Conservation (phyloP, 345 rosid genomes). For the Ailanthus altissimus region DNA sequence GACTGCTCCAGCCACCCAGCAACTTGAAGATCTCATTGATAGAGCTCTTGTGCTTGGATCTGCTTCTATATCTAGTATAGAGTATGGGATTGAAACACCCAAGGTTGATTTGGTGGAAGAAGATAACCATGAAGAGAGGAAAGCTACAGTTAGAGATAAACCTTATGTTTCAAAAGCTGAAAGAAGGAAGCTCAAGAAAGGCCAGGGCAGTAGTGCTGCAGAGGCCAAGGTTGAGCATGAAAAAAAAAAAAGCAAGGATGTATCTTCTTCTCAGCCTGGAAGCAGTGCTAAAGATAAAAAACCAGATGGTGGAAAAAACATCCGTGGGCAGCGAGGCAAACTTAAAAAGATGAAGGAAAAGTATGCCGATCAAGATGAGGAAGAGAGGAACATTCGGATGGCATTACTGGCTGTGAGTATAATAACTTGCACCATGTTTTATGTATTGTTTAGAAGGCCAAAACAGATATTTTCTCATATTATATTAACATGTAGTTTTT, state of each 20-base stretch:
- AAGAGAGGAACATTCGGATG: conserved; percentile 82
- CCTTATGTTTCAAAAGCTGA: conserved; percentile 85
- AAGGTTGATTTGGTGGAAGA: conserved; percentile 43
- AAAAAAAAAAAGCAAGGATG: conserved; percentile 41
- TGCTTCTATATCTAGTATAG: conserved; percentile 45
- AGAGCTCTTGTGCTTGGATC: conserved; percentile 93
- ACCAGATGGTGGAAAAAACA: conserved; percentile 61
- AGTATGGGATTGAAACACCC: conserved; percentile 42
- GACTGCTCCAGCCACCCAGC: conserved; percentile 52
- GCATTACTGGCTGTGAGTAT: conserved; percentile 86
- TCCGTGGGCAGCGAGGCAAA: conserved; percentile 88
- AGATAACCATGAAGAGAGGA: conserved; percentile 46
- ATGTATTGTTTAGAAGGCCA: not conserved
- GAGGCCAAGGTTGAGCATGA: conserved; percentile 39
- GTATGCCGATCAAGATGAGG: conserved; percentile 96
- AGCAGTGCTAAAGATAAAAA: conserved; percentile 44
- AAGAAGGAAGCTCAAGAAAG: conserved; percentile 89
- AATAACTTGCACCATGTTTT: not conserved
- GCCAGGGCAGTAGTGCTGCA: conserved; percentile 44
- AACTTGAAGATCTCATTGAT: conserved; percentile 92
- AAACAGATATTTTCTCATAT: not conserved
- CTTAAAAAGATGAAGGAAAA: conserved; percentile 98
- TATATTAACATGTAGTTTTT: not conserved
- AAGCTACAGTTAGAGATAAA: conserved; percentile 51
- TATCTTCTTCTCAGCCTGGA: conserved; percentile 42